Evolutionary conservation across 1,284 basidiomycete species (phyloP), one percentile per base, ranked within the genome.

Genomic region (Coniferiporia weirii): DNA sequence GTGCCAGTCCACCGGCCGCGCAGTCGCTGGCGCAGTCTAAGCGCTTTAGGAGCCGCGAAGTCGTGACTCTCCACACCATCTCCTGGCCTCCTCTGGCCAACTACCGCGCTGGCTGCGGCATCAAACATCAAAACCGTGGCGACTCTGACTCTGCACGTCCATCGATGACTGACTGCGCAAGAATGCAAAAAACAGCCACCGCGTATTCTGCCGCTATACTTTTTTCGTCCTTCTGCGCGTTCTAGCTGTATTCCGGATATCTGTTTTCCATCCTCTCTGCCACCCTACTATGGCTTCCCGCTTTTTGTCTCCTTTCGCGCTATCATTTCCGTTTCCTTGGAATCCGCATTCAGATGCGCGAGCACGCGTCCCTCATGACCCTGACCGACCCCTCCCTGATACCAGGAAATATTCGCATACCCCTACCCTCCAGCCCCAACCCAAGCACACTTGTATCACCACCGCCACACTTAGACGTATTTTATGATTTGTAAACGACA

Each of bases 1-100:
- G 8, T 61, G 60, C 27, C 60, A 61, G 40, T 61, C 60, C 10
- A 61, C 60, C 10, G 60, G 60, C 12, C 49, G 22, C 40, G 60
- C 60, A 10, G 55, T 61, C 12, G 54, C 60, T n/a, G 51, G 48
- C 13, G 15, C 38, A 10, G 38, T 40, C 38, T 40, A 15, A 40
- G 38, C 9, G 38, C 8, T 15, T 10, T 40, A 12, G 38, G 15
- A 10, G 3, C 38, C 38, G 12, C 8, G 38, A 15, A 10, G 38
- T 15, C 38, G 12, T 40, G 38, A 40, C 15, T 12, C 38, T 15
- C 9, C 15, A 40, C 15, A 3, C 3, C 15, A 12, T 3, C 38
- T 7, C 38, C 15, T 10, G 8, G 9, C 38, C 15, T 40, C 38
- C 38, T 3, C 38, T 40, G 38, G 15, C 38, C 12, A 15, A 40